These are phyloP conservation scores for Penicillium cosmopolitanum DNA, from an alignment of 495 filamentous ascomycete genomes.

Conservation along the genomic window DNA sequence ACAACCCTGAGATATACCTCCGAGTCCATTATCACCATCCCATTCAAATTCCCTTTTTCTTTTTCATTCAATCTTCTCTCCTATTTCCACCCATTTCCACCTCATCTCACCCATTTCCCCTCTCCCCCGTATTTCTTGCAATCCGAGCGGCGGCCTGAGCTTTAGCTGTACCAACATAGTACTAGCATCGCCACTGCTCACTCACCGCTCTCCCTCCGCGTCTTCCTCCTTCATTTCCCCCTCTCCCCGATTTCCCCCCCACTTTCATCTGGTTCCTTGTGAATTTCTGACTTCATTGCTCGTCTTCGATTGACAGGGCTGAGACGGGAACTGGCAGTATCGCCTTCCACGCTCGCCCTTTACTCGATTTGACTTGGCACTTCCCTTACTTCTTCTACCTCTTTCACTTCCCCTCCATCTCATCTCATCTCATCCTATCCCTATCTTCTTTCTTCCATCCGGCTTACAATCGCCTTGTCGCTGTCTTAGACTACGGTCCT, in stretches of 20 bases:
- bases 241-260: slow-evolving; percentile 27
- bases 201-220: slow-evolving; percentile 24
- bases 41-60: not conserved
- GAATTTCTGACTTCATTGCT: slow-evolving; percentile 18
- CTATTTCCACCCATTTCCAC: not conserved
- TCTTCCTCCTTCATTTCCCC: slow-evolving; percentile 30
- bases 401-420: not conserved
- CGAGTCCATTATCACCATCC: not conserved
- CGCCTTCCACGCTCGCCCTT: slow-evolving; percentile 5
- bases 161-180: not conserved
- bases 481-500: slow-evolving; percentile 13
- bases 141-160: slow-evolving; percentile 6
- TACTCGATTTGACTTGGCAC: slow-evolving; percentile 1
- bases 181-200: not conserved
- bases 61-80: not conserved
- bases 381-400: not conserved
- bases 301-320: not conserved
- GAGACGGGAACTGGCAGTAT: slow-evolving; percentile 2
- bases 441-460: slow-evolving; percentile 8
- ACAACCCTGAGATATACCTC: not conserved
- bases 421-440: not conserved
- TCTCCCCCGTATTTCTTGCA: not conserved
- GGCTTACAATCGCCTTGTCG: slow-evolving; percentile 7
- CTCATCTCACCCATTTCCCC: not conserved
- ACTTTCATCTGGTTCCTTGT: slow-evolving; percentile 7